Base-by-base conservation (phyloP, 495 filamentous ascomycete species). In the Penicillium atrosanguineum region DNA sequence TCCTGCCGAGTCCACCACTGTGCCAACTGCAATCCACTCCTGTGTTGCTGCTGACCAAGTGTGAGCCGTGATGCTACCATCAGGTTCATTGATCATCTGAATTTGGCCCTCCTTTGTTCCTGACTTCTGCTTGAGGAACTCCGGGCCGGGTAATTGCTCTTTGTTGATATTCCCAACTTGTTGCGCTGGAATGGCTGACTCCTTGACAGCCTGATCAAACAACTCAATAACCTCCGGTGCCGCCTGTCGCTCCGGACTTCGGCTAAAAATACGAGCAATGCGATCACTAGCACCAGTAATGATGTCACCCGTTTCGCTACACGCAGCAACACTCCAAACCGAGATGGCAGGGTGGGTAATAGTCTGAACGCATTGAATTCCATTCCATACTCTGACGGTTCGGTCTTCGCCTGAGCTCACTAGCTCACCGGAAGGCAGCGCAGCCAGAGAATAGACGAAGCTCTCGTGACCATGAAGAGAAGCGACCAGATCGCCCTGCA, bases 341-440 rank as follows among this genome's bases (percentile, higher is more conserved):
- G 92, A 96, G 36, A 97, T 96, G 12, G 95, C 95, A 34, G 95
- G 95, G 66, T 96, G 95, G 5, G 92, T 96, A 53, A 99, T 97
- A 11, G 91, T 96, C 71, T 99, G 95, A 48, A 96, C 72, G 63
- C 92, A 97, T 44, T 91, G 76, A 16, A 70, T 82, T 36, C 84
- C 85, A 55, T 82, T 83, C 95, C 95, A 99, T 62, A 99, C 78
- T 45, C 90, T 78, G 16, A 93, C 82, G 8, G 95, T 96, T 43
- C 95, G 84, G 70, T 99, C 95, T 68, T 99, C 95, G 9, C 90
- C 89, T 3, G 90, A 85, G 67, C 92, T 97, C 40, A 93, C 88
- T 16, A 99, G 73, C 60, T 96, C 92, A 6, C 92, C 93, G 0
- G 85, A 85, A 1, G 94, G 89, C 14, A 92, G 71, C 20, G 77